These are phyloP conservation scores for Kodamaea derodonti DNA, from an alignment of 1,139 yeast genomes.

Conservation along the genomic window DNA sequence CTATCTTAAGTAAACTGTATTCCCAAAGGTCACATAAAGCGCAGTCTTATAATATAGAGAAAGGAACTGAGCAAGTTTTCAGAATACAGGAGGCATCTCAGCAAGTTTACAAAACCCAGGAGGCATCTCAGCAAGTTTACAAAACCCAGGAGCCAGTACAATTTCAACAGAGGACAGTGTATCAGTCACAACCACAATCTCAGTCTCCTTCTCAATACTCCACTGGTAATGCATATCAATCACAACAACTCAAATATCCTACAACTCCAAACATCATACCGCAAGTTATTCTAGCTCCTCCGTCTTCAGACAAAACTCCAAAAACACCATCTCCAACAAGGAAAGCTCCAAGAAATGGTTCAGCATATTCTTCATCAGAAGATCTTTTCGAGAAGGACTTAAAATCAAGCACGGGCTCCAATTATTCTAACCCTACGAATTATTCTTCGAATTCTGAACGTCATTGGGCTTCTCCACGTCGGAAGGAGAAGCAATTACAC, in stretches of 20 bases:
- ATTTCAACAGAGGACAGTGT: neutral
- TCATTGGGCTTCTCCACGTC: slow-evolving; percentile 55
- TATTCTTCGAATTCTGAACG: slow-evolving; percentile 28
- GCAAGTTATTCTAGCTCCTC: slow-evolving; percentile 13
- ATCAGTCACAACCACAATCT: slow-evolving; percentile 3
- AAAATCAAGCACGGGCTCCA: slow-evolving; percentile 22
- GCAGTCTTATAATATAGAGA: neutral
- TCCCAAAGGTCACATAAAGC: slow-evolving; percentile 6
- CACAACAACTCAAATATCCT: neutral
- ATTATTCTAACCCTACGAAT: slow-evolving; percentile 44
- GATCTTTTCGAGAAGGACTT: slow-evolving; percentile 24
- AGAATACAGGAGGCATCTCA: slow-evolving; percentile 1
- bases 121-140: slow-evolving; percentile 4
- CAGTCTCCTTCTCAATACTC: neutral
- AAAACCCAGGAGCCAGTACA: slow-evolving; percentile 2
- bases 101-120: slow-evolving; percentile 3
- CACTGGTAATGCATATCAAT: slow-evolving; percentile 5
- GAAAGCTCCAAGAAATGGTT: slow-evolving; percentile 16
- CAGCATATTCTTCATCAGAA: slow-evolving; percentile 17
- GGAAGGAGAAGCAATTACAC: slow-evolving; percentile 31
- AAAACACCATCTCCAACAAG: slow-evolving; percentile 19
- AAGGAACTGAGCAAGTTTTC: slow-evolving; percentile 2
- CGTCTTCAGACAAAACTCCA: slow-evolving; percentile 7
- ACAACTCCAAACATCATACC: slow-evolving; percentile 8
- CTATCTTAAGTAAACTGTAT: slow-evolving; percentile 32